phyloP scores from a whole-genome alignment of 169 alveolate species.

The Plasmodium inui region DNA sequence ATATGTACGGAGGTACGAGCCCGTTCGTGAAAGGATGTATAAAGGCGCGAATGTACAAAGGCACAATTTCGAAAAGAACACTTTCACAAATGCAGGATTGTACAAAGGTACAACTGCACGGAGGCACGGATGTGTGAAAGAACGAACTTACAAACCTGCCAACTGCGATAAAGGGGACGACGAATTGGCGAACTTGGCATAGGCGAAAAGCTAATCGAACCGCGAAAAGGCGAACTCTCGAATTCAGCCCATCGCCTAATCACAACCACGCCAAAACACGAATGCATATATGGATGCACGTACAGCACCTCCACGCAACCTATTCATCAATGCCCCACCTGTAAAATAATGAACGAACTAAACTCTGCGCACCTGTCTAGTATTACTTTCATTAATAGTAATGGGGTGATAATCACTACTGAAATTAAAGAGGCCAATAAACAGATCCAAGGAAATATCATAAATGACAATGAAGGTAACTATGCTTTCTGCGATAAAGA shows the following conservation, averaged over 20 bases:
- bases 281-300: slow-evolving; percentile 17
- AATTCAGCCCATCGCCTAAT: neutral
- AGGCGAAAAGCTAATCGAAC: no score
- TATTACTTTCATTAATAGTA: slow-evolving; percentile 60
- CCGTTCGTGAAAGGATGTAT: neutral
- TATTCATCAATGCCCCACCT: slow-evolving; percentile 1
- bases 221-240: neutral
- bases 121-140: neutral
- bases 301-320: neutral
- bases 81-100: neutral
- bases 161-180: neutral
- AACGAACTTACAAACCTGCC: neutral
- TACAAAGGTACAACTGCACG: neutral
- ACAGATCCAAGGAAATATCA: neutral
- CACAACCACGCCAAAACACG: neutral
- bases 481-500: slow-evolving; percentile 52
- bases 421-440: slow-evolving; percentile 38
- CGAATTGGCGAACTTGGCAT: neutral
- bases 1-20: neutral
- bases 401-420: slow-evolving; percentile 56
- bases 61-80: neutral
- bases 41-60: neutral
- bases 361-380: slow-evolving; percentile 19
- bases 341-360: slow-evolving; percentile 25
- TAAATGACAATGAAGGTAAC: slow-evolving; percentile 26